Evolutionary conservation across 1,284 basidiomycete genomes (phyloP), one percentile per base, ranked within the genome.

Genomic region (Pyrrhoderma lamaoense): DNA sequence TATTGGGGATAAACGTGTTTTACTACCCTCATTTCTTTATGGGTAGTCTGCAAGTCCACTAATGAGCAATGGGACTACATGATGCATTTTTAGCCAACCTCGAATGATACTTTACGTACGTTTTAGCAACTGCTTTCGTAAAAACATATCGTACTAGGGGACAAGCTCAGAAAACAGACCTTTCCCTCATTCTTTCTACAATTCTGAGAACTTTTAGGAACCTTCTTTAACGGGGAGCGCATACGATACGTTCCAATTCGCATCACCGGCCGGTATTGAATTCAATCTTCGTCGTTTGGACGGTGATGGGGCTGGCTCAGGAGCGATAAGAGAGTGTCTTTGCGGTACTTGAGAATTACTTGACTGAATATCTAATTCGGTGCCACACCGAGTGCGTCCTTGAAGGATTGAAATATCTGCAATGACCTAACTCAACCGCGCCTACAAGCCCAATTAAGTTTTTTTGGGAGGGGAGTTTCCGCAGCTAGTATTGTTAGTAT

Each of bases 181-280:
- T 55, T 76, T 78, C 3, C 75, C 73, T 27, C 85, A 74, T 38
- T 82, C 73, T 46, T 67, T 71, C 56, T 79, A 75, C 86, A 85
- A 87, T 31, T 67, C 77, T 45, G 66, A 70, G 62, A 87, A 88
- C 16, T 71, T 67, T 18, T 73, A 63, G 1, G 86, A 82, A 1
- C 82, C 85, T 58, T 89, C 80, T 22, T 83, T 85, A 37, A 71
- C 66, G 18, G 70, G 65, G 57, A 88, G 87, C 5, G 85, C 86
- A 62, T 82, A 89, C 1, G 85, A 85, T 0, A 87, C 75, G 58
- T 88, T 83, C 86, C 86, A 89, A 61, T 87, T 84, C 3, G 64
- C 71, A 5, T 85, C 86, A 8, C 86, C 85, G 22, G 85, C 85
- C 37, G 85, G 85, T 3, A 89, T 83, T 8, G 69, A 65, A 51